Conservation (phyloP, 208 protist species). For the Acanthamoeba culbertsoni region DNA sequence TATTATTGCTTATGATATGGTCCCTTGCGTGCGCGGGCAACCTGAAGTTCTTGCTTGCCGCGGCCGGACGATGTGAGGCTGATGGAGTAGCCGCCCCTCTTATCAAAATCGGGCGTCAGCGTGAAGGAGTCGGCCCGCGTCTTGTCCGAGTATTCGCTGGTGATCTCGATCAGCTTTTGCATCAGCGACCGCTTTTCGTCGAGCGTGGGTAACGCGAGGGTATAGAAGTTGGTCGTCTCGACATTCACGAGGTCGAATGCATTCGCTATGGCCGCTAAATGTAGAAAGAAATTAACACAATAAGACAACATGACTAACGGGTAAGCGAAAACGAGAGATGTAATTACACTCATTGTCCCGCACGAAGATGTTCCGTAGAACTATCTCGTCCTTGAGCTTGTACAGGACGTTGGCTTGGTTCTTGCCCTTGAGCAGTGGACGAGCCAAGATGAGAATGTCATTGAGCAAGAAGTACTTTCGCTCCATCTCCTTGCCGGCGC, state of each 20-base stretch:
- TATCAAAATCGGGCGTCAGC: not conserved
- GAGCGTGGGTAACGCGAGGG: not conserved
- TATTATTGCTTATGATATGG: not conserved
- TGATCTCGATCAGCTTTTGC: slow-evolving; percentile 40
- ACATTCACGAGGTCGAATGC: slow-evolving; percentile 15
- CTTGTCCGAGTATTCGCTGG: slow-evolving; percentile 24
- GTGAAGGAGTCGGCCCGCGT: not conserved
- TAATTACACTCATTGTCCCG: slow-evolving; percentile 6
- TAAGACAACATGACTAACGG: not conserved
- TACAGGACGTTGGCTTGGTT: not conserved
- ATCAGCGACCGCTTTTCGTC: slow-evolving; percentile 25
- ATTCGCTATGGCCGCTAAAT: slow-evolving; percentile 8
- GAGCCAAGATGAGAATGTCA: slow-evolving; percentile 4
- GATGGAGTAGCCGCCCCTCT: slow-evolving; percentile 28
- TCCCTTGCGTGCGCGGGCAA: not conserved
- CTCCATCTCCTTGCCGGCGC: slow-evolving; percentile 50
- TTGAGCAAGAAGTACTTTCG: slow-evolving; percentile 49
- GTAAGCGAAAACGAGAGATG: not conserved
- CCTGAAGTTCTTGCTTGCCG: not conserved
- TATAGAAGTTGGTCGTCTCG: slow-evolving; percentile 24
- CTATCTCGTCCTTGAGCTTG: slow-evolving; percentile 53
- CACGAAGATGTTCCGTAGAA: not conserved
- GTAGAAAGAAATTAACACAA: not conserved
- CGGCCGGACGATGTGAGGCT: not conserved
- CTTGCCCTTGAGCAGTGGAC: not conserved